Evolutionary conservation across 192 early-diverging fungal genomes (phyloP), one percentile per base, ranked within the genome.

Genomic region (Cetraspora pellucida): DNA sequence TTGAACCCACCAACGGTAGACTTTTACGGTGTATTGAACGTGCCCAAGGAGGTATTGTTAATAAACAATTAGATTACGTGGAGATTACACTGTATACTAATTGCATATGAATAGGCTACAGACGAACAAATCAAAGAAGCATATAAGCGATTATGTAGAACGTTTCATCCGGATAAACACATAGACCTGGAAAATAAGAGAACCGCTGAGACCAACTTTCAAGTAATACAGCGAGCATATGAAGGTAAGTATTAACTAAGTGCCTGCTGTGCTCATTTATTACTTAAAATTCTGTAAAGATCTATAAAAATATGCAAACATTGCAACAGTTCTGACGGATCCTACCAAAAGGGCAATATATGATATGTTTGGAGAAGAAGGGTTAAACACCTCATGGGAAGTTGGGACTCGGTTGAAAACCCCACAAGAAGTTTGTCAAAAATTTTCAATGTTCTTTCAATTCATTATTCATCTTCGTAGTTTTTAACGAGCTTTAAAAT

Each of bases 341-440:
- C 81, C 88, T 14, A 85, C 89, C 27, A 88, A 89, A 74, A 85
- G 96, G 45, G 88, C 90, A 2, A 90, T 95, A 30, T 99, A 98
- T 81, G 98, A 99, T 81, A 89, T 89, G 50, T 95, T 94, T 60
- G 96, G 96, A n/a, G 95, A 96, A 75, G 90, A 94, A 77, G 96
- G 96, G 45, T 78, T 98, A 30, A 83, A 79, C 46, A 80, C 86
- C 25, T 83, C 78, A 68, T 86, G 82, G 81, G 88, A 89, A 23
- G 81, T 95, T 9, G 92, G 93, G 17, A 83, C 87, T 55, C 87
- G 84, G 54, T 78, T 90, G 66, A 92, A 93, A 70, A 88, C 93
- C 19, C 79, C 89, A 37, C 84, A 90, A 59, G 91, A 89, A 83
- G 88, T 86, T 81, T 55, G 67, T 47, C 16, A 28, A 59, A 46